Base-by-base conservation (phyloP, 305 asterid species). In the Lippia alba region DNA sequence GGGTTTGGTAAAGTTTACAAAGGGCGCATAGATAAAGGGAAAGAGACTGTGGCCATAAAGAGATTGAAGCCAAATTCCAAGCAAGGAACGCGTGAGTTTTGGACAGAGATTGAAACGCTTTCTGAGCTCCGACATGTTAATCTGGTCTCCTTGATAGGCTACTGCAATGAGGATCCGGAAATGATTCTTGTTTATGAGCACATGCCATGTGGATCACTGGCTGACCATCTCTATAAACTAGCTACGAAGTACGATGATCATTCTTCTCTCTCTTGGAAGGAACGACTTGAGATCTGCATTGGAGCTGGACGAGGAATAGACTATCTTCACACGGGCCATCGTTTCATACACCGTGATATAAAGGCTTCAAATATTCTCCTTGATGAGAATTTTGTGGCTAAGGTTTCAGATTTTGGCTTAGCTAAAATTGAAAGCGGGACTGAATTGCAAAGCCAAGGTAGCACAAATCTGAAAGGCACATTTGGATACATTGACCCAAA, bases 401-500 rank as follows among this genome's bases (percentile, higher is more conserved):
- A 81, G 74, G 80, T 86, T 77, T 76, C 86, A 19, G 91, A 83
- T 69, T 83, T 85, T 17, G 91, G 91, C 56, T 72, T 82, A 70
- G 85, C 85, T 36, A 86, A 78, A 73, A 41, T 54, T n/a, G 78
- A 66, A 74, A 61, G 48, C 12, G 53, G 57, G 17, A 71, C 68
- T 24, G 74, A 75, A n/a, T 20, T 70, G 20, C 79, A 70, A 59
- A 75, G 72, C 66, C 71, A 76, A 68, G 76, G 74, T 61, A 74
- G 61, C 76, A 77, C 86, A 30, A 71, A 77, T 58, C 74, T 81
- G 12, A 79, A 74, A 77, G 91, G 88, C 64, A 79, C 88, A 33
- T 74, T 45, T 77, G 91, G 88, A 66, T 85, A 85, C 71, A 56
- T 85, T 55, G 91, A 85, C 71, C 91, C 91, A 10, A 70, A 79